A percentile compares a stretch with the other conserved stretches of the same genome.
These are phyloP conservation scores for Eucalyptus melliodora DNA, from an alignment of 345 rosid genomes.

Conservation along the genomic window DNA sequence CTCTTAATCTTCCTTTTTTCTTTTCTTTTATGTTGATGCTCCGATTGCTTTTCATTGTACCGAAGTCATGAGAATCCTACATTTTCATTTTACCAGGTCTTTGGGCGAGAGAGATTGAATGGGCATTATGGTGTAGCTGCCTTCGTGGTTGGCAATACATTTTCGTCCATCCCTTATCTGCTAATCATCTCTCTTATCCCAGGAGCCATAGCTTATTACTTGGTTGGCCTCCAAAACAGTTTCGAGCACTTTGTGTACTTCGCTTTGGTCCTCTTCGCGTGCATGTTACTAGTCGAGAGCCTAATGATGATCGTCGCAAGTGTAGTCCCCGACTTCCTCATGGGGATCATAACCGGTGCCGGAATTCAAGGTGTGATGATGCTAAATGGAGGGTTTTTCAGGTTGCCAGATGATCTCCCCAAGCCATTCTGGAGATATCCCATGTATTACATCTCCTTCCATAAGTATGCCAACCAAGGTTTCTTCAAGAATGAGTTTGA, in stretches of 20 bases:
- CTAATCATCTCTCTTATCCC: neutral
- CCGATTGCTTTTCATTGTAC: neutral
- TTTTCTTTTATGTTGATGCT: neutral
- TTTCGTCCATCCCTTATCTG: constrained; percentile 15
- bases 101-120: constrained; percentile 43
- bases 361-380: neutral
- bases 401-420: neutral
- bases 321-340: neutral
- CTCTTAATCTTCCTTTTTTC: neutral
- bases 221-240: neutral
- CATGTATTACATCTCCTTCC: constrained; percentile 23
- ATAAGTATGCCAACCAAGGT: constrained; percentile 15
- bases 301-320: neutral
- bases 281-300: neutral
- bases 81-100: constrained; percentile 2
- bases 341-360: neutral
- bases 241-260: constrained; percentile 28
- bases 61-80: neutral
- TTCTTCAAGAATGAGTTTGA: constrained; percentile 20
- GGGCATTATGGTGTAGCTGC: constrained; percentile 44
- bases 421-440: neutral
- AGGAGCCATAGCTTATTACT: neutral
- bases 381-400: neutral
- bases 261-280: constrained; percentile 6
- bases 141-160: constrained; percentile 31